Evolutionary conservation across 2,329 filamentous ascomycete species (phyloP).

Genomic region (Fusarium camptoceras): DNA sequence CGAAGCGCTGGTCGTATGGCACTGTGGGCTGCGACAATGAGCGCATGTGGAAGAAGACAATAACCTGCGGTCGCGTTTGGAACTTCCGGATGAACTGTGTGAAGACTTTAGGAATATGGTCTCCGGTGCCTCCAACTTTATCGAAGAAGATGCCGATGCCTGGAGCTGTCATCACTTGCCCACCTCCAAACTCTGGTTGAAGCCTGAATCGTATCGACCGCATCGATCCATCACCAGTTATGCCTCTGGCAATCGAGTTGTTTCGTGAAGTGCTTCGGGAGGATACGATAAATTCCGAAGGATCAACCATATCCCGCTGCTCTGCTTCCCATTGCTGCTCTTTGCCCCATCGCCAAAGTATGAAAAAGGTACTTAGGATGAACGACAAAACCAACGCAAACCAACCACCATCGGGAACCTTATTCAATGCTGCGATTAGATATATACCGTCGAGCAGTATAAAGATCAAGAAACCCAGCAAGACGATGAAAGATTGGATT

Average conservation of each 20-base stretch:
- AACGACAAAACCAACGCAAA: slow-evolving; percentile 76
- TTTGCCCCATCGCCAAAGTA: slow-evolving; percentile 84
- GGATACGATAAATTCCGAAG: slow-evolving; percentile 52
- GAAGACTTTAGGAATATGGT: slow-evolving; percentile 58
- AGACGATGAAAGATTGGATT: slow-evolving; percentile 68
- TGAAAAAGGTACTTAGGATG: slow-evolving; percentile 72
- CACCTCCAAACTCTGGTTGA: slow-evolving; percentile 56
- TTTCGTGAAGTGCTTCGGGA: slow-evolving; percentile 44
- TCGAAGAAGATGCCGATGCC: slow-evolving; percentile 82
- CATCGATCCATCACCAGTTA: slow-evolving; percentile 25
- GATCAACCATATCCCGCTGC: slow-evolving; percentile 67
- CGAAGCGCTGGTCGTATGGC: slow-evolving; percentile 60
- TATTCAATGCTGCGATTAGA: slow-evolving; percentile 75
- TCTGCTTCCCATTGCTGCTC: slow-evolving; percentile 81
- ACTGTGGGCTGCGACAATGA: slow-evolving; percentile 70
- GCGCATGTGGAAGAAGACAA: slow-evolving; percentile 80
- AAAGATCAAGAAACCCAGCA: slow-evolving; percentile 72
- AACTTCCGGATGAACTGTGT: slow-evolving; percentile 80
- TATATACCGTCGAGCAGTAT: slow-evolving; percentile 76
- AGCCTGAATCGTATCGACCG: slow-evolving; percentile 46
- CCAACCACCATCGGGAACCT: slow-evolving; percentile 82
- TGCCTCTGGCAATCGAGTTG: slow-evolving; percentile 39
- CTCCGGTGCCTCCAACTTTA: slow-evolving; percentile 76
- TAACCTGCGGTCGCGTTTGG: slow-evolving; percentile 72
- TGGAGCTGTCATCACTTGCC: slow-evolving; percentile 59